Base-by-base conservation (phyloP, 2,329 filamentous ascomycete species). In the Cladosporium velox region DNA sequence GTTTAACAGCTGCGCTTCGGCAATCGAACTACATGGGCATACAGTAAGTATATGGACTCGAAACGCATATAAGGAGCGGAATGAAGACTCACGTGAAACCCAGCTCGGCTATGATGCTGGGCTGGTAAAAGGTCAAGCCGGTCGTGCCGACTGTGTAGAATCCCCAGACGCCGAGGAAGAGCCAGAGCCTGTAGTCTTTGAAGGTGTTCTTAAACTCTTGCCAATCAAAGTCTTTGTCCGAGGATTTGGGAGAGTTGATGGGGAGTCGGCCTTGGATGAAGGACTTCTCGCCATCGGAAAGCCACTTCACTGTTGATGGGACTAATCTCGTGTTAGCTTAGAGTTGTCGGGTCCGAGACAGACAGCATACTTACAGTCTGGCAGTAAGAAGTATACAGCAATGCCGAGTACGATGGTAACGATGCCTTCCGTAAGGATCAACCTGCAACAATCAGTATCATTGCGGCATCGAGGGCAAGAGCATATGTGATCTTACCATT, bases 371-470 rank as follows among this genome's bases (percentile, higher is more conserved):
- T 77, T 8, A 83, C 82, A 86, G 68, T 87, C 84, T 0, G 85
- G 85, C 0, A 87, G 76, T 0, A 83, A 63, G 61, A 87, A 86
- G 75, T 82, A 86, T 11, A 86, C 79, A 6, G 78, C 70, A 4
- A 84, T 70, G 6, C 84, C 82, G 0, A 83, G 58, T 1, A 82
- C 63, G 8, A 86, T 75, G 0, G 84, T 86, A 15, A 78, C 71
- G 32, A 83, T 73, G 3, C 83, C 83, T 72, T 86, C 83, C 5
- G 38, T 49, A 10, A 61, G 47, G 18, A 61, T 49, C n/a, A 61
- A 59, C 32, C 24, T 38, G 11, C 35, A 26, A 21, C 55, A 44
- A 1, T 41, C 21, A 59, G 21, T 38, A 1, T 18, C 6, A 32
- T 32, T 11, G 7, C n/a, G 10, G 3, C 14, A 18, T 4, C 8